These are phyloP conservation scores for Elaeis guineensis DNA, from an alignment of 176 grass and related monocot genomes.

Conservation along the genomic window DNA sequence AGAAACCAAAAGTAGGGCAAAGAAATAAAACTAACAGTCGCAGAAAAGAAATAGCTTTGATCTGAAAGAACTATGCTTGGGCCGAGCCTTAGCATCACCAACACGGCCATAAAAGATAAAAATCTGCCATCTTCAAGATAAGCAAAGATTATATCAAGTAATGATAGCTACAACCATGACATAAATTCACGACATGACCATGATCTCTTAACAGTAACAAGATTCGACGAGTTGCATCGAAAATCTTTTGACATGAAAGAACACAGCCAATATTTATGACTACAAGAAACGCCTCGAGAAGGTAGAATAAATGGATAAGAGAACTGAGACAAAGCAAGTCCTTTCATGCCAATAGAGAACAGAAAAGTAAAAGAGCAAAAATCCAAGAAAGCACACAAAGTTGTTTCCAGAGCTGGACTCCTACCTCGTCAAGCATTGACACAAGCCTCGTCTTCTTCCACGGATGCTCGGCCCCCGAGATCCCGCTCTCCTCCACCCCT, in stretches of 20 bases:
- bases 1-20: no score
- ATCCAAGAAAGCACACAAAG: background rate
- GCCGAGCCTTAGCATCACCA: no score
- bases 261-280: slow-evolving; percentile 4
- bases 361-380: slow-evolving; percentile 3
- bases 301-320: background rate
- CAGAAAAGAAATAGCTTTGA: no score
- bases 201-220: background rate
- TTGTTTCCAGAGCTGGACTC: slow-evolving; percentile 7
- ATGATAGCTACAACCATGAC: background rate
- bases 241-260: slow-evolving; percentile 20
- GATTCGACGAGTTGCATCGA: slow-evolving; percentile 2
- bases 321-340: background rate
- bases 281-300: background rate
- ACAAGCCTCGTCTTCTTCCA: slow-evolving; percentile 97
- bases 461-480: slow-evolving; percentile 45
- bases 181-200: background rate
- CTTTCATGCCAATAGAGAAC: slow-evolving; percentile 1
- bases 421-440: slow-evolving; percentile 85
- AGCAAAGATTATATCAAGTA: background rate
- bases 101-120: slow-evolving; percentile 3
- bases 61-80: no score
- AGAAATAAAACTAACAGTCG: no score
- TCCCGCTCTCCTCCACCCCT: slow-evolving; percentile 5
- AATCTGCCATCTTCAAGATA: slow-evolving; percentile 2